phyloP scores from a whole-genome alignment of 305 asterid species.

The Solanum hybrid region DNA sequence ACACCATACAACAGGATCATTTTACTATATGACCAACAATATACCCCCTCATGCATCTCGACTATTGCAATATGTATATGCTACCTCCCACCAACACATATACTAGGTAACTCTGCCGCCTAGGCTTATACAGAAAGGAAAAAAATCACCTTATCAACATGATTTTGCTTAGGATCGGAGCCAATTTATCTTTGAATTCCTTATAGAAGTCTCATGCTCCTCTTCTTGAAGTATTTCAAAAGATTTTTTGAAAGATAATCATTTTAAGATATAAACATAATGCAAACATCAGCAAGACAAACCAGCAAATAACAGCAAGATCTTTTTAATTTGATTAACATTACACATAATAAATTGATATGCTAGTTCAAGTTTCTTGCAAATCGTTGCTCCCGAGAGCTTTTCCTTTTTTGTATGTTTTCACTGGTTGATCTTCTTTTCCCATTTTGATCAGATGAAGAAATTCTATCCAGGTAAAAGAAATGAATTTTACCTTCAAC shows the following conservation, averaged over 20 bases:
- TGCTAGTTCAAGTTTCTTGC: neutral
- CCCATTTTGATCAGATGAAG: neutral
- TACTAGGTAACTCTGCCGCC: neutral
- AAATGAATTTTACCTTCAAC: slow-evolving; percentile 40
- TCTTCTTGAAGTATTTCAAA: neutral
- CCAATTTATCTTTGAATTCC: neutral
- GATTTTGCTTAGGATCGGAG: neutral
- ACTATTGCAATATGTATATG: neutral
- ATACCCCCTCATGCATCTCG: neutral
- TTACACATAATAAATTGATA: neutral
- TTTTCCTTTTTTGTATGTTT: neutral
- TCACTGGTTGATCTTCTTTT: neutral
- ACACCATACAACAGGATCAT: neutral
- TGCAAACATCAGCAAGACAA: neutral
- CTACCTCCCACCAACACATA: neutral
- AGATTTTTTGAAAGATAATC: neutral
- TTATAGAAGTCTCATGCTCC: neutral
- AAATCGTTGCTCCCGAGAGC: neutral
- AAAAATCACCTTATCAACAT: neutral
- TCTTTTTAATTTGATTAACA: neutral
- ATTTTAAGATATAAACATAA: neutral
- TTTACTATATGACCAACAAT: neutral
- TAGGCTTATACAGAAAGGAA: neutral
- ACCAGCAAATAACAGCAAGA: neutral
- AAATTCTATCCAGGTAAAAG: neutral